Conservation (phyloP, 2,329 filamentous ascomycete genomes). For the Blastomyces emzantsi region DNA sequence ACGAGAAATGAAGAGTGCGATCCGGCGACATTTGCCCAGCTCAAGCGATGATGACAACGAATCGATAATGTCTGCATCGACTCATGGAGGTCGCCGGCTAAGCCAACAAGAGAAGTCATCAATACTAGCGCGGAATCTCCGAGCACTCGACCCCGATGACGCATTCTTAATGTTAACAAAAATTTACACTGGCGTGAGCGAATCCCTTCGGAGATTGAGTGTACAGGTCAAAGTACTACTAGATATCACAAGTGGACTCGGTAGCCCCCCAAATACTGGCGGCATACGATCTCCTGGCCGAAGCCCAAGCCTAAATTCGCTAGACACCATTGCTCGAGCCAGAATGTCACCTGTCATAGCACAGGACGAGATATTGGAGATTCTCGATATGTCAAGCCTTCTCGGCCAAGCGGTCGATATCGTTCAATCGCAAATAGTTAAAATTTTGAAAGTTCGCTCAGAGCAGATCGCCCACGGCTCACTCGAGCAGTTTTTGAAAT, state of each 20-base stretch:
- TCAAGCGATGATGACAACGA: slow-evolving; percentile 91
- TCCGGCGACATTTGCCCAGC: slow-evolving; percentile 76
- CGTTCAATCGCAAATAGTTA: slow-evolving; percentile 54
- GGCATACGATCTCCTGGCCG: slow-evolving; percentile 37
- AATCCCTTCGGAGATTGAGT: slow-evolving; percentile 73
- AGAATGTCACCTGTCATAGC: slow-evolving; percentile 25
- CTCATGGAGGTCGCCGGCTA: slow-evolving; percentile 57
- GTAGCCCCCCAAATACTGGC: slow-evolving; percentile 8
- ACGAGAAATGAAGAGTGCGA: slow-evolving; percentile 76
- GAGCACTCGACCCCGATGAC: slow-evolving; percentile 71
- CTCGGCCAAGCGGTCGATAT: slow-evolving; percentile 59
- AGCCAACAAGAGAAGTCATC: slow-evolving; percentile 84
- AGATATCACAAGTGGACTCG: slow-evolving; percentile 64
- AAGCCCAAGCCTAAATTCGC: slow-evolving; percentile 35
- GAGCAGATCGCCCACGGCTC: slow-evolving; percentile 50
- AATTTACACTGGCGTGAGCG: slow-evolving; percentile 80
- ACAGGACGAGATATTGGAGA: slow-evolving; percentile 54
- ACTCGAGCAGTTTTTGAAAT: slow-evolving; percentile 50
- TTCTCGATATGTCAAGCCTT: slow-evolving; percentile 56
- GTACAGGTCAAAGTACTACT: slow-evolving; percentile 92
- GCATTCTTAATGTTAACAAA: slow-evolving; percentile 73
- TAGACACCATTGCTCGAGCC: slow-evolving; percentile 34
- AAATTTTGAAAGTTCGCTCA: slow-evolving; percentile 54
- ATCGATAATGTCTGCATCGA: slow-evolving; percentile 79
- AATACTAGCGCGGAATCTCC: slow-evolving; percentile 76